Evolutionary conservation across 176 grass and related monocot species (phyloP), one percentile per base, ranked within the genome.

Genomic region (Rhynchospora pubera): DNA sequence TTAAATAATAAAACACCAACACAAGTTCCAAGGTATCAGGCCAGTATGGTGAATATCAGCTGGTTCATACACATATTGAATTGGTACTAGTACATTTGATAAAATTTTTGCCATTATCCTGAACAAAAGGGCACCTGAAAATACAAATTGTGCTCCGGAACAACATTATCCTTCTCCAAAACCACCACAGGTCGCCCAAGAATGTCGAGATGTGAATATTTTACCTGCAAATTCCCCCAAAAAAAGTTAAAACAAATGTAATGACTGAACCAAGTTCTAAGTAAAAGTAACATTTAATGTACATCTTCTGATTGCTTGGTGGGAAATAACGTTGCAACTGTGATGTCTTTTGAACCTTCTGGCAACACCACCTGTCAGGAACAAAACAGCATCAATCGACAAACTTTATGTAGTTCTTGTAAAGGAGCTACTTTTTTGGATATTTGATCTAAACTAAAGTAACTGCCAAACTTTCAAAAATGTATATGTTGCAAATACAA

Each of bases 181-280:
- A 93, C 86, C 22, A 91, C 62, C 65, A 99, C 97, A 67, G 93
- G 93, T 39, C 97, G 94, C 84, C 97, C 97, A 52, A 87, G 76
- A 87, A 91, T 93, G 61, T 99, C 97, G 79, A 99, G 93, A 58
- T 99, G 92, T 66, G 97, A 94, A 93, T 91, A 93, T 80, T 99
- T 99, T 61, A 95, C 89, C 97, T 99, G 89, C 67, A 88, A 58
- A 75, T 72, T 22, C 76, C 44, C 70, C 48, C 19, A 88, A 70
- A 78, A 51, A 12, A 83, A 62, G 78, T 86, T 86, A 60, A n/a
- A 80, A 79, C 19, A 67, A 69, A 78, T 3, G 80, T 62, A 87
- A 14, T 58, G 7, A 82, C 77, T 21, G 34, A 83, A 56, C 1
- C 60, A 79, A 22, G 76, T 84, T 32, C 6, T 24, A 62, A 76